Percentiles rank a stretch among this genome's conserved stretches.
These are phyloP conservation scores for Jackrogersella minutella DNA, from an alignment of 495 filamentous ascomycete genomes.

Conservation along the genomic window DNA sequence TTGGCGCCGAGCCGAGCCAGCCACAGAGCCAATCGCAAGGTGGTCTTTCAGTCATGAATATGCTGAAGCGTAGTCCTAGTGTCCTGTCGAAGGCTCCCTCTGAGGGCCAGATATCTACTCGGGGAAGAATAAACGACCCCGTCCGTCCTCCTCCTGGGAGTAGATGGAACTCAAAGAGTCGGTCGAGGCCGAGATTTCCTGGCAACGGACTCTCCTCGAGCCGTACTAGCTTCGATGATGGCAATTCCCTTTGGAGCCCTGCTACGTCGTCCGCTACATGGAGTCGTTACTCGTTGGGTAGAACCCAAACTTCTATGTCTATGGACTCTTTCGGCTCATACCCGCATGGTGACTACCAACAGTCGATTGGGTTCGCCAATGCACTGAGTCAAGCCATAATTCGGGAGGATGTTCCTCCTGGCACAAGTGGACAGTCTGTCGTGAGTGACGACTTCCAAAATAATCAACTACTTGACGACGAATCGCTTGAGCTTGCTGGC, in stretches of 20 bases:
- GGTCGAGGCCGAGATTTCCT: slow-evolving; percentile 82
- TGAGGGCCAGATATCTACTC: slow-evolving; percentile 73
- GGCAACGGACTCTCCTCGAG: slow-evolving; percentile 89
- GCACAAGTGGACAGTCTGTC: slow-evolving; percentile 59
- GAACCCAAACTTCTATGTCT: slow-evolving; percentile 88
- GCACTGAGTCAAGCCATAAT: slow-evolving; percentile 97
- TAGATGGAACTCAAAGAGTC: slow-evolving; percentile 84
- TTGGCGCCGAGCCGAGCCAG: slow-evolving; percentile 65
- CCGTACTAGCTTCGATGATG: slow-evolving; percentile 90
- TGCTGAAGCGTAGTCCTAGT: slow-evolving; percentile 86
- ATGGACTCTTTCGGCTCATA: slow-evolving; percentile 88
- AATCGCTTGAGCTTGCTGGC: slow-evolving; percentile 85
- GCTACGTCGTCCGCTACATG: slow-evolving; percentile 79
- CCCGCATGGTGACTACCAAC: slow-evolving; percentile 85
- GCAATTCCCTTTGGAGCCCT: slow-evolving; percentile 89
- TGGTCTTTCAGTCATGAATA: slow-evolving; percentile 64
- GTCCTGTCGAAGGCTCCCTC: slow-evolving; percentile 87
- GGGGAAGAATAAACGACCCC: slow-evolving; percentile 74
- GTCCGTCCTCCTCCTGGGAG: slow-evolving; percentile 63
- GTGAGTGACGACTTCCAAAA: slow-evolving; percentile 62
- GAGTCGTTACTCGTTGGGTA: slow-evolving; percentile 92
- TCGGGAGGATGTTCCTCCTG: slow-evolving; percentile 78
- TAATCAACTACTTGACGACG: slow-evolving; percentile 86
- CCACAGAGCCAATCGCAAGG: slow-evolving; percentile 55
- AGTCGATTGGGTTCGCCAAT: slow-evolving; percentile 97